Conservation (phyloP, 1,284 basidiomycete species). For the Fomitopsis betulina region DNA sequence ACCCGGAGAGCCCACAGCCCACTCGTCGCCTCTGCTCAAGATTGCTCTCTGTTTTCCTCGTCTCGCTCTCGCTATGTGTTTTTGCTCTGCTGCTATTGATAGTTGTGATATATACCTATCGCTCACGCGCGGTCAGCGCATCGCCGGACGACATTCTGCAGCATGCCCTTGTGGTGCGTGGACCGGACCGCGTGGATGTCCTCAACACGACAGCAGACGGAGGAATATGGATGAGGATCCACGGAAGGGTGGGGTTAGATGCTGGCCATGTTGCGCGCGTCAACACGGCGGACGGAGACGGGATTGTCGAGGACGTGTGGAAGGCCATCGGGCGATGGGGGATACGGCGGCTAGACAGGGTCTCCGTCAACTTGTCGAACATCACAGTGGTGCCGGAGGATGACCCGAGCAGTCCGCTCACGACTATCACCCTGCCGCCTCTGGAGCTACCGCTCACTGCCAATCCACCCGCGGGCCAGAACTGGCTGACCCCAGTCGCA, state of each 20-base stretch:
- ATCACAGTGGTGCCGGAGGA: conserved; percentile 42
- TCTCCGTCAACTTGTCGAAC: conserved; percentile 50
- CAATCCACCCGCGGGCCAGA: conserved; percentile 47
- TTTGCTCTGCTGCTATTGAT: conserved; percentile 38
- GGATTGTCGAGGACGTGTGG: conserved; percentile 44
- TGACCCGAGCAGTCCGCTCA: conserved; percentile 37
- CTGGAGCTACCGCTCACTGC: conserved; percentile 54
- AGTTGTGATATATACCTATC: conserved; percentile 60
- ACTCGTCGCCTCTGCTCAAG: conserved; percentile 37
- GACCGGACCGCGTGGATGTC: conserved; percentile 58
- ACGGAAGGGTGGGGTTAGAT: conserved; percentile 58
- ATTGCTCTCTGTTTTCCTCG: conserved; percentile 46
- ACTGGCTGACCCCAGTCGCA: conserved; percentile 58
- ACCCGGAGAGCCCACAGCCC: conserved; percentile 19
- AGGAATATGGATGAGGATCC: conserved; percentile 54
- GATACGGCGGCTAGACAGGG: conserved; percentile 45
- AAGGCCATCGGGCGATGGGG: conserved; percentile 66
- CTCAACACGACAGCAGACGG: conserved; percentile 56
- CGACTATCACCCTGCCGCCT: conserved; percentile 40
- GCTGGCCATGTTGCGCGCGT: conserved; percentile 58
- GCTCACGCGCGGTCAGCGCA: conserved; percentile 46
- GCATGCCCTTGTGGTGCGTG: conserved; percentile 49
- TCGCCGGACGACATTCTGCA: conserved; percentile 55
- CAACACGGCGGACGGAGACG: conserved; percentile 36
- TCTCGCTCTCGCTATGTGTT: conserved; percentile 36